Conservation (phyloP, 371 early-diverging fungal genomes). For the Mortierella sp. region DNA sequence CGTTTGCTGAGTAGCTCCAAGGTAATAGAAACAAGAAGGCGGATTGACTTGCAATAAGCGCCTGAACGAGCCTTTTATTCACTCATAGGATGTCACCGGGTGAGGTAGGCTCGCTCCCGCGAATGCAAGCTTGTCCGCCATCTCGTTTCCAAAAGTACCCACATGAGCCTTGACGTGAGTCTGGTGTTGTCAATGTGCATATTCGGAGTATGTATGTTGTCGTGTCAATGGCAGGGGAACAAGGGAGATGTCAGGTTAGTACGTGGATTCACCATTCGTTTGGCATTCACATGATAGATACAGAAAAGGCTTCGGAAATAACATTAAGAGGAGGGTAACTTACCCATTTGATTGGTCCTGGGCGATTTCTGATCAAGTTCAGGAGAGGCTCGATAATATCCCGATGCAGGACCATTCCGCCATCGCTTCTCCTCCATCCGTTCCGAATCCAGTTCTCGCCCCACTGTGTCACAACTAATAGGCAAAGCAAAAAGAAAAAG, state of each 20-base stretch:
- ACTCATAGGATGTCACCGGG: no score
- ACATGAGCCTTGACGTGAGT: conserved; percentile 75
- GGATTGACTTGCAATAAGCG: no score
- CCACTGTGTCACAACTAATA: conserved; percentile 74
- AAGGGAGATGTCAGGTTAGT: no score
- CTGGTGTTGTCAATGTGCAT: conserved; percentile 27
- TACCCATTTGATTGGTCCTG: conserved; percentile 65
- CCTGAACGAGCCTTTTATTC: no score
- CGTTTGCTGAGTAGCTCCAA: no score
- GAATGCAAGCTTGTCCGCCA: conserved; percentile 79
- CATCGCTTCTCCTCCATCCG: conserved; percentile 68
- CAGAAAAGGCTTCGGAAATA: background rate
- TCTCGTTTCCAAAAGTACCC: conserved; percentile 80
- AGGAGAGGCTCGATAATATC: conserved; percentile 78
- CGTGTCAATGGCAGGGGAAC: no score
- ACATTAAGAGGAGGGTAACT: background rate
- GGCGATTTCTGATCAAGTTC: conserved; percentile 57
- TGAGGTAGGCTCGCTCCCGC: conserved; percentile 63
- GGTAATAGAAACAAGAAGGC: no score
- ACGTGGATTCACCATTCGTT: background rate
- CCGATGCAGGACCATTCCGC: conserved; percentile 75
- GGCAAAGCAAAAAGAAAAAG: conserved; percentile 5
- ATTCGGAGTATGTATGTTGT: background rate
- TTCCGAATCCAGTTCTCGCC: conserved; percentile 74
- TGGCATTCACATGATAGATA: background rate